Evolutionary conservation across 1,284 basidiomycete species (phyloP).

Genomic region (Leccinum pachyderme): DNA sequence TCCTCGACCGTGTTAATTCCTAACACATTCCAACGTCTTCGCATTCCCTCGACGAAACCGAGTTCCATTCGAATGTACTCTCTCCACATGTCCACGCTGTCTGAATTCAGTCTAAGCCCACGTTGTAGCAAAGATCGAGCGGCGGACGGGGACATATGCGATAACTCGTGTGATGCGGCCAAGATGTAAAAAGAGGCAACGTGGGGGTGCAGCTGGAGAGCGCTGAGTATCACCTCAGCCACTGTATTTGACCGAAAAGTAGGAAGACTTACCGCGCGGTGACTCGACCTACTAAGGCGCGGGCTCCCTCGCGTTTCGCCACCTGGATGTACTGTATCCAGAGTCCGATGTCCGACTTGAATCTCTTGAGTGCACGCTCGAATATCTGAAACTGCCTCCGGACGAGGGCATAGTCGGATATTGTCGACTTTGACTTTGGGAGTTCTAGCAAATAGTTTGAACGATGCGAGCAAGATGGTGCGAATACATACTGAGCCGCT

Average conservation of each 20-base stretch:
- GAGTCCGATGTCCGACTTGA: constrained; percentile 83
- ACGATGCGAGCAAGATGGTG: background rate
- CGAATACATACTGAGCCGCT: constrained; percentile 65
- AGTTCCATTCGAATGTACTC: constrained; percentile 93
- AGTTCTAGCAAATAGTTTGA: constrained; percentile 40
- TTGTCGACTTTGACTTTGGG: constrained; percentile 52
- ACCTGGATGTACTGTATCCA: constrained; percentile 90
- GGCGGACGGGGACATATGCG: constrained; percentile 73
- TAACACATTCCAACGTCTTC: constrained; percentile 79
- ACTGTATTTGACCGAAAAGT: background rate
- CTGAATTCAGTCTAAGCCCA: constrained; percentile 75
- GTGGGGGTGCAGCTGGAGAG: constrained; percentile 84
- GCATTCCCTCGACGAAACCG: constrained; percentile 81
- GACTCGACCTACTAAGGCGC: constrained; percentile 76
- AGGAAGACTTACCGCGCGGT: constrained; percentile 59
- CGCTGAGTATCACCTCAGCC: constrained; percentile 44
- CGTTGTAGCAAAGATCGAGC: constrained; percentile 85
- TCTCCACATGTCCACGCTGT: constrained; percentile 75
- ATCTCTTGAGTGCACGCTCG: constrained; percentile 85
- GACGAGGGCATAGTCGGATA: constrained; percentile 83
- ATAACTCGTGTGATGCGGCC: constrained; percentile 83
- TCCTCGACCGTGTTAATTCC: constrained; percentile 49
- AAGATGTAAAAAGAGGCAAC: constrained; percentile 81
- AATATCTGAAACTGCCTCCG: constrained; percentile 86
- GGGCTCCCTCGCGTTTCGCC: constrained; percentile 78